Percentiles rank a stretch among this genome's conserved stretches.
phyloP scores from a whole-genome alignment of 495 filamentous ascomycete species.

The Bacidia rubella region DNA sequence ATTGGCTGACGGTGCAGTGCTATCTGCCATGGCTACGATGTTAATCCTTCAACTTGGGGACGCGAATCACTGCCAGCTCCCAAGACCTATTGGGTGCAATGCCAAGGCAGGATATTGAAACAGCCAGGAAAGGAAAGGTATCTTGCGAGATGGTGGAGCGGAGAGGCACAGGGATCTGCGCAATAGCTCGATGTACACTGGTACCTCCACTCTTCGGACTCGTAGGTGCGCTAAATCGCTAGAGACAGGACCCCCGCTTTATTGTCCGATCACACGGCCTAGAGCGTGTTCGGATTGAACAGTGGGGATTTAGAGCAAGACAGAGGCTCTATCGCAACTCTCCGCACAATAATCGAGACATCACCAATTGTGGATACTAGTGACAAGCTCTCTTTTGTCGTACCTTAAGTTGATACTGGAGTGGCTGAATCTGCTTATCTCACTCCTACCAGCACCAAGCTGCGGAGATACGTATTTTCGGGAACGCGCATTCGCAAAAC shows the following conservation, averaged over 20 bases:
- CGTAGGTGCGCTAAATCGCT: neutral
- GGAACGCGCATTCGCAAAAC: neutral
- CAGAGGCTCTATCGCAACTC: neutral
- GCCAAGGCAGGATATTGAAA: neutral
- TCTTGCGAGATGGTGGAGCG: neutral
- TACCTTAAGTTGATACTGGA: neutral
- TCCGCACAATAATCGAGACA: neutral
- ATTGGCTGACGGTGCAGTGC: conserved; percentile 23
- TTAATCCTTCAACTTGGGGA: neutral
- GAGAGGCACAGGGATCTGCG: neutral
- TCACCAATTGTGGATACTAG: neutral
- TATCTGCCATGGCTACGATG: conserved; percentile 9
- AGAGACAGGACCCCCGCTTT: neutral
- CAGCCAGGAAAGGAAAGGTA: neutral
- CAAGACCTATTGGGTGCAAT: neutral
- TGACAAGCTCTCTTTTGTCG: neutral
- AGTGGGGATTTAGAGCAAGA: neutral
- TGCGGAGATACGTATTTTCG: neutral
- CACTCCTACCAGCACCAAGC: no score
- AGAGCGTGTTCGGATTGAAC: neutral
- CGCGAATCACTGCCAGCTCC: neutral
- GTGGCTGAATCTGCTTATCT: neutral
- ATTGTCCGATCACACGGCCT: neutral
- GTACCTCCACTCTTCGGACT: no score
- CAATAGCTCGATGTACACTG: no score